A percentile compares a stretch with the other conserved stretches of the same genome.
These are phyloP conservation scores for Cercospora sp. DNA, from an alignment of 2,329 filamentous ascomycete genomes.

Conservation along the genomic window DNA sequence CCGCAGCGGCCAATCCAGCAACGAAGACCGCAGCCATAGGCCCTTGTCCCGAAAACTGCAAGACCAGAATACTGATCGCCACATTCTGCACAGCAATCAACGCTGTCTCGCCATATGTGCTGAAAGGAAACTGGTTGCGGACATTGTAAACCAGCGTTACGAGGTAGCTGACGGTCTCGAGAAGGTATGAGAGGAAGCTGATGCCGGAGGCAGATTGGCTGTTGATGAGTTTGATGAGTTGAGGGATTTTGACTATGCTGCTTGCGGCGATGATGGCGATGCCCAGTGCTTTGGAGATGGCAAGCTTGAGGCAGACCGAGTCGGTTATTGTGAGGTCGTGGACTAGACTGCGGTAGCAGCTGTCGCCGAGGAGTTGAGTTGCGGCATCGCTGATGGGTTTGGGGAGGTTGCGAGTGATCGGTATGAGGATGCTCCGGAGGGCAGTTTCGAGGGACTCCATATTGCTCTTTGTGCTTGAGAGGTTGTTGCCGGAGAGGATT, in stretches of 20 bases:
- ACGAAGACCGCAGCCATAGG: conserved; percentile 74
- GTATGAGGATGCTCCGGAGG: conserved; percentile 46
- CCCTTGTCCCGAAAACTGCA: conserved; percentile 74
- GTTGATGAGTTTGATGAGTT: conserved; percentile 86
- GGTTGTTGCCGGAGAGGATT: background rate
- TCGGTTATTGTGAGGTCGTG: conserved; percentile 79
- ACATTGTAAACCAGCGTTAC: conserved; percentile 91
- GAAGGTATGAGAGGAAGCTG: conserved; percentile 84
- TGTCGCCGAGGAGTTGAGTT: conserved; percentile 73
- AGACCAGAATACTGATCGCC: conserved; percentile 79
- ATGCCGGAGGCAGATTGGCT: conserved; percentile 81
- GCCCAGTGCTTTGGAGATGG: conserved; percentile 86
- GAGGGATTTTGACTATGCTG: conserved; percentile 91
- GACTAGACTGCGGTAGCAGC: conserved; percentile 83
- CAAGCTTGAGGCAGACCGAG: conserved; percentile 80
- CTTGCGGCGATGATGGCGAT: conserved; percentile 90
- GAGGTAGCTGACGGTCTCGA: conserved; percentile 85
- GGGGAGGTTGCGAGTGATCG: conserved; percentile 57
- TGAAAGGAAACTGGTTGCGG: conserved; percentile 89
- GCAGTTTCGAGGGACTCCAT: conserved; percentile 50
- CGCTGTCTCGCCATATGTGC: conserved; percentile 92
- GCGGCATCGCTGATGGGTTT: conserved; percentile 71
- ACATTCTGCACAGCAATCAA: conserved; percentile 92
- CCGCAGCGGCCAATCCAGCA: conserved; percentile 68
- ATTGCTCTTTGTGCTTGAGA: conserved; percentile 17